These are phyloP conservation scores for Citrus sp. DNA, from an alignment of 345 rosid species.

Conservation along the genomic window DNA sequence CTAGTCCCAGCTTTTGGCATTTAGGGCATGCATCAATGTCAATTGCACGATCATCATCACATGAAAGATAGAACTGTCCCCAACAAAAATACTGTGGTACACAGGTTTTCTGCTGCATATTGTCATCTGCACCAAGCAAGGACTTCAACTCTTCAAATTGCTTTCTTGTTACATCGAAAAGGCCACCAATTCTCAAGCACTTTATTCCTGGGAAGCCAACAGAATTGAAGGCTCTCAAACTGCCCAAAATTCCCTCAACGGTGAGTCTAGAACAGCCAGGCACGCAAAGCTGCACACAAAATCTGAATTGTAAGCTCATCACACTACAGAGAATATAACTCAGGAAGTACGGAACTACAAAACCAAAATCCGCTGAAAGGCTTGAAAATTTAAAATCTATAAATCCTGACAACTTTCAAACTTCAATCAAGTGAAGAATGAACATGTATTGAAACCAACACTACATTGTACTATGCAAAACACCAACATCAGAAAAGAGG, in stretches of 20 bases:
- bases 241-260: slow-evolving; percentile 58
- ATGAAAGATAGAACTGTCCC: slow-evolving; percentile 51
- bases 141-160: slow-evolving; percentile 62
- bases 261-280: slow-evolving; percentile 81
- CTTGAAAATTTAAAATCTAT: not conserved
- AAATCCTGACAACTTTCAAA: not conserved
- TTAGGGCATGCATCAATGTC: slow-evolving; percentile 90
- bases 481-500: not conserved
- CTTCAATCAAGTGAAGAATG: not conserved
- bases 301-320: slow-evolving; percentile 11
- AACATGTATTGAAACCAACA: not conserved
- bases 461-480: not conserved
- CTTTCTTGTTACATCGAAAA: slow-evolving; percentile 56
- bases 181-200: slow-evolving; percentile 72
- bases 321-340: slow-evolving; percentile 2
- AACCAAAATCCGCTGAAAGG: not conserved
- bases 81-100: slow-evolving; percentile 64
- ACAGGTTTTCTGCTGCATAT: slow-evolving; percentile 26
- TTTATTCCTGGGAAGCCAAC: slow-evolving; percentile 48
- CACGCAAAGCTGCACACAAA: slow-evolving; percentile 61
- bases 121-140: slow-evolving; percentile 44
- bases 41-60: slow-evolving; percentile 66
- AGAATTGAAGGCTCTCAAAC: slow-evolving; percentile 53
- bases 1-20: slow-evolving; percentile 66
- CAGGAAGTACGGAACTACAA: not conserved